Percentiles rank a stretch among this genome's conserved stretches.
Evolutionary conservation across 148 eudicot species (phyloP).

Genomic region (Silene latifolia): DNA sequence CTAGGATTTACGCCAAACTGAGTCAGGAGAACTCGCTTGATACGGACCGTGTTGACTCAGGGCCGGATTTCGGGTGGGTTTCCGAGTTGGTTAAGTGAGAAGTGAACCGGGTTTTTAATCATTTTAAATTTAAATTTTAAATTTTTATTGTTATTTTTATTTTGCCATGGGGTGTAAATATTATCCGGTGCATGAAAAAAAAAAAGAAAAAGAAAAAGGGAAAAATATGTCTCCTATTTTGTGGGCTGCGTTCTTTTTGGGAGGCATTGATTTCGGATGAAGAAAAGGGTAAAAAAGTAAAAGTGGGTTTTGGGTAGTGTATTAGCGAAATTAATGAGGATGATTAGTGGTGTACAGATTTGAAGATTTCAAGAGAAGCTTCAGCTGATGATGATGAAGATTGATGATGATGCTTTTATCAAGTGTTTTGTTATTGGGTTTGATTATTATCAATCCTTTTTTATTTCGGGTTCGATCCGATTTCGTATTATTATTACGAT

Average conservation of each 20-base stretch:
- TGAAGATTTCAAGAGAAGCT: slow-evolving; percentile 12
- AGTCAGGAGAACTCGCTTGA: slow-evolving; percentile 58
- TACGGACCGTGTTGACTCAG: slow-evolving; percentile 32
- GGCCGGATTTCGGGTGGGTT: slow-evolving; percentile 59
- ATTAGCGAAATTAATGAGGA: neutral
- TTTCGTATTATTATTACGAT: neutral
- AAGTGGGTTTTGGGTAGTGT: neutral
- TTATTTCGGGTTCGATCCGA: neutral
- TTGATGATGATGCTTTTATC: neutral
- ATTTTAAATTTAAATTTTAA: too few species aligned
- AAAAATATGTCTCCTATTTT: slow-evolving; percentile 28
- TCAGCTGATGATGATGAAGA: too few species aligned
- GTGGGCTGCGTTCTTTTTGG: slow-evolving; percentile 13
- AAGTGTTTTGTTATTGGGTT: neutral
- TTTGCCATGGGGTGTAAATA: too few species aligned
- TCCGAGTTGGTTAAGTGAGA: slow-evolving; percentile 59
- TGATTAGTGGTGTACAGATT: slow-evolving; percentile 7
- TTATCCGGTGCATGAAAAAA: neutral
- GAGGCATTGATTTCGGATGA: slow-evolving; percentile 8
- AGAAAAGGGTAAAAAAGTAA: neutral
- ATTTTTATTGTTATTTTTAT: too few species aligned
- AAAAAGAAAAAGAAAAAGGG: neutral
- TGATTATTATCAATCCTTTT: neutral
- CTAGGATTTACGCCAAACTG: slow-evolving; percentile 55
- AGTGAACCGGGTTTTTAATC: neutral